Conservation (phyloP, 2,329 filamentous ascomycete genomes). For the Xylaria sp. region DNA sequence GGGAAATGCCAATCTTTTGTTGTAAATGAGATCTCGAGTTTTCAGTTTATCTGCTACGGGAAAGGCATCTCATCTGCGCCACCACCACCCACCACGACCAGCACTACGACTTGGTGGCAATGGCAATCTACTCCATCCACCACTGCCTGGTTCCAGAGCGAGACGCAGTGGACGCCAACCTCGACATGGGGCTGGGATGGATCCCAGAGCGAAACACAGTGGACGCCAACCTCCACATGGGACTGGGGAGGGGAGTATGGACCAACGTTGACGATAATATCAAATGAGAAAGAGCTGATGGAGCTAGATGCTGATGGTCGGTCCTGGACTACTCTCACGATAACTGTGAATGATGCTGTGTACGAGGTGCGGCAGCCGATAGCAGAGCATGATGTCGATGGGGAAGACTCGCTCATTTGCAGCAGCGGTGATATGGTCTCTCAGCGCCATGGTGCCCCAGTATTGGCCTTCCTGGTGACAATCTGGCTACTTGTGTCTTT, state of each 20-base stretch:
- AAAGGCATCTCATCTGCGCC: conserved; percentile 16
- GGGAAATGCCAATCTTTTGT: conserved; percentile 14
- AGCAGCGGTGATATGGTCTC: conserved; percentile 15
- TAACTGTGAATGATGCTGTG: conserved; percentile 13
- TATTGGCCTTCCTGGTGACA: conserved; percentile 7
- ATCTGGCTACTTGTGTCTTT: conserved; percentile 11
- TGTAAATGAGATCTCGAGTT: conserved; percentile 17
- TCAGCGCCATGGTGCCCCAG: conserved; percentile 1
- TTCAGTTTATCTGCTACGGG: conserved; percentile 20
- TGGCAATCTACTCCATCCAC: conserved; percentile 11
- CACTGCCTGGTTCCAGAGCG: conserved; percentile 9
- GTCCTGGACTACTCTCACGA: conserved; percentile 12
- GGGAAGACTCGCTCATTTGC: not conserved
- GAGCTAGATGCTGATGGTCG: conserved; percentile 1
- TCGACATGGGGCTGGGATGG: conserved; percentile 11
- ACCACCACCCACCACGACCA: conserved; percentile 17
- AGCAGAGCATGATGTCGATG: conserved; percentile 5
- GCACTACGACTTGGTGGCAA: conserved; percentile 12
- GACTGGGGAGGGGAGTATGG: conserved; percentile 5
- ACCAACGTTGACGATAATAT: conserved; percentile 11
- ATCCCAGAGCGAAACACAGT: conserved; percentile 1
- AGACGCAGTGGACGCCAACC: conserved; percentile 6
- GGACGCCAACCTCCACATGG: conserved; percentile 16
- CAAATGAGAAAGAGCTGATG: conserved; percentile 2
- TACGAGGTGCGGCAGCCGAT: conserved; percentile 14